These are phyloP conservation scores for Trichodelitschia bisporula DNA, from an alignment of 495 filamentous ascomycete species.

Conservation along the genomic window DNA sequence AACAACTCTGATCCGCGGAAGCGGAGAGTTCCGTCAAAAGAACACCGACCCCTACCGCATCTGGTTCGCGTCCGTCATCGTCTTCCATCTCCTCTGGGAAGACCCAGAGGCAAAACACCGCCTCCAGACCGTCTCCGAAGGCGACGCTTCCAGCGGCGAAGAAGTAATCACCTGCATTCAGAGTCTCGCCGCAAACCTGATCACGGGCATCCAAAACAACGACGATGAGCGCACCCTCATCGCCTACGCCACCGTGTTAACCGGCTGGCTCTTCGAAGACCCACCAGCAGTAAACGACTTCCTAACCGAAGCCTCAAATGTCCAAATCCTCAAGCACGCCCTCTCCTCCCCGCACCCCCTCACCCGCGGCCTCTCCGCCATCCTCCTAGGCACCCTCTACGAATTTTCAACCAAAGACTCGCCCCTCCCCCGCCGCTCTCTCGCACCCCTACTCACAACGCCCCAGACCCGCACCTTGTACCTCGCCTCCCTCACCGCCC, in stretches of 20 bases:
- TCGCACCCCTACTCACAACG: conserved; percentile 58
- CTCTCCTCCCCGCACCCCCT: conserved; percentile 23
- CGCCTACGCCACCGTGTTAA: conserved; percentile 81
- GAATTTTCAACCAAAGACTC: conserved; percentile 97
- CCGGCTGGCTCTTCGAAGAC: conserved; percentile 83
- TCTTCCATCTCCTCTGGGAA: conserved; percentile 74
- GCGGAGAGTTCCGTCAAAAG: conserved; percentile 24
- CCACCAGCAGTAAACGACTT: conserved; percentile 82
- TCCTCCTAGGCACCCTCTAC: conserved; percentile 71
- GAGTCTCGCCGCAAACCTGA: conserved; percentile 54
- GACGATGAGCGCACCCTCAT: conserved; percentile 64
- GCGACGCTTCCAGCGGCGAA: conserved; percentile 73
- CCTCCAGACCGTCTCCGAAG: conserved; percentile 65
- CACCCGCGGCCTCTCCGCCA: conserved; percentile 58
- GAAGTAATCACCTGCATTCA: conserved; percentile 93
- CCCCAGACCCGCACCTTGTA: conserved; percentile 74
- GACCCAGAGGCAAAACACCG: conserved; percentile 54
- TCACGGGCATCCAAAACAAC: conserved; percentile 43
- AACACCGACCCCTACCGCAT: conserved; percentile 53
- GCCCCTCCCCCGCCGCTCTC: conserved; percentile 56
- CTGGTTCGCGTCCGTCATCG: conserved; percentile 78
- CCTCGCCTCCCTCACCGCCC: conserved; percentile 54
- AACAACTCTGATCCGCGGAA: conserved; percentile 31
- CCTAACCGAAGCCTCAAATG: conserved; percentile 75
- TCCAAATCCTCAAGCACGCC: conserved; percentile 36